phyloP scores from a whole-genome alignment of 345 rosid species.

The Cardamine resedifolia region DNA sequence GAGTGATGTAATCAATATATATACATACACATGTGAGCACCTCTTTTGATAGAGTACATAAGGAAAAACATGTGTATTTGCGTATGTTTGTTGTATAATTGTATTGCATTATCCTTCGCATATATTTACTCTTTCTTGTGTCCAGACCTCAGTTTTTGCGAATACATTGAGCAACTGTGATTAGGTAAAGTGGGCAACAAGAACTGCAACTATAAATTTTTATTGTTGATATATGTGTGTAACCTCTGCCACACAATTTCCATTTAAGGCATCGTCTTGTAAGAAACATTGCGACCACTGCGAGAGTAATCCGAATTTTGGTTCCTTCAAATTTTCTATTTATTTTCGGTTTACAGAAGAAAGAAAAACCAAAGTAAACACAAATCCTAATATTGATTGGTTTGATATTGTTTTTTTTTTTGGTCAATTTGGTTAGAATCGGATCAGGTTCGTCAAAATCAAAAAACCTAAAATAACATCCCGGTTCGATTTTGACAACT shows the following conservation, averaged over 20 bases:
- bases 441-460: too few species aligned
- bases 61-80: conserved; percentile 19
- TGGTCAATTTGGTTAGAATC: too few species aligned
- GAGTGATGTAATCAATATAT: conserved; percentile 27
- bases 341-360: too few species aligned
- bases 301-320: too few species aligned
- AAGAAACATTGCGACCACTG: not conserved
- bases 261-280: not conserved
- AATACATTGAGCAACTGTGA: not conserved
- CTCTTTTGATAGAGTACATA: conserved; percentile 27
- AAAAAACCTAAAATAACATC: too few species aligned
- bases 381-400: too few species aligned
- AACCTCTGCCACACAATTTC: not conserved
- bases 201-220: not conserved
- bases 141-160: not conserved
- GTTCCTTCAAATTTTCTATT: too few species aligned
- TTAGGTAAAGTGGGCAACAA: not conserved
- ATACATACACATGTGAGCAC: conserved; percentile 26
- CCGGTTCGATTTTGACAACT: too few species aligned
- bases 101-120: conserved; percentile 11
- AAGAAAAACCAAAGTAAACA: too few species aligned
- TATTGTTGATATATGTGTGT: not conserved
- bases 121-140: not conserved
- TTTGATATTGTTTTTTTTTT: too few species aligned
- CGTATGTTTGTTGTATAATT: conserved; percentile 25